Percentiles rank a stretch among this genome's conserved stretches.
phyloP scores from a whole-genome alignment of 306 rosid species.

The Prunus campanulata region DNA sequence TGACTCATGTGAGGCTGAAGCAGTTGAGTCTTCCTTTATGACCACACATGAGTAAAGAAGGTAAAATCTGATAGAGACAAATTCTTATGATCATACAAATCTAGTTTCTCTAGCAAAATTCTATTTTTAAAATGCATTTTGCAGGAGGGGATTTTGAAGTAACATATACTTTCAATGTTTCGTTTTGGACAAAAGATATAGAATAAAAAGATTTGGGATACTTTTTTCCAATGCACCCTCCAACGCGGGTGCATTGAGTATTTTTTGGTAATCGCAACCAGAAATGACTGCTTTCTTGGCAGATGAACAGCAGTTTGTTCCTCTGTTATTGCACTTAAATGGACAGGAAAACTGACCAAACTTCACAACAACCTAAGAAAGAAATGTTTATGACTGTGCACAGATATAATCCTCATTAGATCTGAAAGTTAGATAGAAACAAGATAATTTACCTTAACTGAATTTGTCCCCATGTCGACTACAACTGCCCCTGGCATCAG shows the following conservation, averaged over 20 bases:
- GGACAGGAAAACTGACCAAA: background rate
- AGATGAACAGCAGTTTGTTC: no score
- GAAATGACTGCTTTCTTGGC: no score
- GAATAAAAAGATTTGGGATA: background rate
- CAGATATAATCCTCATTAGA: background rate
- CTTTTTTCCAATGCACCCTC: background rate
- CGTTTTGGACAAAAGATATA: no score
- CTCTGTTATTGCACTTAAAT: no score
- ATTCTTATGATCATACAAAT: background rate
- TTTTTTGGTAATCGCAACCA: no score
- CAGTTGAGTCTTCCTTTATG: background rate
- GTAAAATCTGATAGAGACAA: background rate
- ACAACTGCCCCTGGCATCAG: slow-evolving; percentile 54
- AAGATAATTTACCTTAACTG: slow-evolving; percentile 31
- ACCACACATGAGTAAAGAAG: background rate
- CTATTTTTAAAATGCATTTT: background rate
- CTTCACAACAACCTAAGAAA: background rate
- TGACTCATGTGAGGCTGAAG: background rate
- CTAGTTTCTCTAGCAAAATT: background rate
- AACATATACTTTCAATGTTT: background rate
- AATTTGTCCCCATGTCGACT: slow-evolving; percentile 54
- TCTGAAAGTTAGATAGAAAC: background rate
- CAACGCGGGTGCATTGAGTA: background rate
- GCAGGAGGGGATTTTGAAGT: background rate
- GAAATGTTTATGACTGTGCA: background rate